Percentiles rank a stretch among this genome's conserved stretches.
Conservation (phyloP, 148 eudicot genomes). For the Rhododendron williamsianum region DNA sequence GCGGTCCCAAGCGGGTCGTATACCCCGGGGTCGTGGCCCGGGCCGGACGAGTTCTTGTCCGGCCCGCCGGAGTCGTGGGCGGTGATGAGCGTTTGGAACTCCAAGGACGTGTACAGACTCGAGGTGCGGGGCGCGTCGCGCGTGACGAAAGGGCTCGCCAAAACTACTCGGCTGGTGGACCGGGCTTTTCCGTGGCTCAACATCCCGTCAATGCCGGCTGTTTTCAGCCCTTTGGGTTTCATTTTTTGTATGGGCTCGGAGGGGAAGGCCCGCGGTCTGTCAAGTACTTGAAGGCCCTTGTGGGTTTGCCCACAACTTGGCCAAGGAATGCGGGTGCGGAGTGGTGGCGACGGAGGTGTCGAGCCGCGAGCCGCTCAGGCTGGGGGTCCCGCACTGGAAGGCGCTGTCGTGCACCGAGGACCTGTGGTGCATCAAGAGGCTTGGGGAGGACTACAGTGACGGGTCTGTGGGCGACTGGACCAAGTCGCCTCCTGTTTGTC, state of each 20-base stretch:
- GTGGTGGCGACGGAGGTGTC: slow-evolving; percentile 82
- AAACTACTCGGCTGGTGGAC: slow-evolving; percentile 59
- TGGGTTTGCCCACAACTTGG: slow-evolving; percentile 67
- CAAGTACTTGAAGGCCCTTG: slow-evolving; percentile 45
- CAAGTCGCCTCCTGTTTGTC: slow-evolving; percentile 53
- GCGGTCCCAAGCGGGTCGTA: slow-evolving; percentile 40
- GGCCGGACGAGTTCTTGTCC: slow-evolving; percentile 29
- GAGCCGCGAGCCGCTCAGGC: slow-evolving; percentile 54
- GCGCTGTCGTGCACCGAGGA: slow-evolving; percentile 66
- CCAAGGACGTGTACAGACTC: slow-evolving; percentile 51
- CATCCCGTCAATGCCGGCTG: slow-evolving; percentile 65
- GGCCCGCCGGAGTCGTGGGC: slow-evolving; percentile 77
- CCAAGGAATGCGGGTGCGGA: slow-evolving; percentile 53
- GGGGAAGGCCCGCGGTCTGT: slow-evolving; percentile 60
- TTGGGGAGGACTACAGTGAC: slow-evolving; percentile 66
- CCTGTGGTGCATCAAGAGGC: slow-evolving; percentile 73
- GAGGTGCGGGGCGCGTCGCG: slow-evolving; percentile 80
- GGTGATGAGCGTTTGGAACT: slow-evolving; percentile 70
- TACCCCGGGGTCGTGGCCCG: slow-evolving; percentile 29
- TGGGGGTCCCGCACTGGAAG: slow-evolving; percentile 82
- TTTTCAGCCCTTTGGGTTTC: slow-evolving; percentile 85
- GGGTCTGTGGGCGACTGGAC: slow-evolving; percentile 80
- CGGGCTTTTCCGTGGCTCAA: slow-evolving; percentile 63
- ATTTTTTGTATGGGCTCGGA: slow-evolving; percentile 78
- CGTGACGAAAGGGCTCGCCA: slow-evolving; percentile 38